phyloP scores from a whole-genome alignment of 306 rosid species.

The Hylodesmum podocarpum region DNA sequence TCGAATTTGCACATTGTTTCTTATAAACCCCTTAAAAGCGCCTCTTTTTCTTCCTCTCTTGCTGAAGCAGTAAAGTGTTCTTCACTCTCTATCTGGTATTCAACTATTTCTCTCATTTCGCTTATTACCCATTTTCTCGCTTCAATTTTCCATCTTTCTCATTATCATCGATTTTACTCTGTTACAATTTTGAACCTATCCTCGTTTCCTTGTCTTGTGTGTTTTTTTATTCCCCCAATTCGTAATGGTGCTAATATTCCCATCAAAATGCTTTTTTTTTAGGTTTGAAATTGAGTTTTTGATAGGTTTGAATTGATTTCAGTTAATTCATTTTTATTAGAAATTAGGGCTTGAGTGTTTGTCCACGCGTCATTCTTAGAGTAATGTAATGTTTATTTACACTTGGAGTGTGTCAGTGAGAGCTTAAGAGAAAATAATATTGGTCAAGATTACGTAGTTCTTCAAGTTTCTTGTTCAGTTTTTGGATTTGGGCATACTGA shows the following conservation, averaged over 20 bases:
- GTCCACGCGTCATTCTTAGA: neutral
- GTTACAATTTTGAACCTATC: neutral
- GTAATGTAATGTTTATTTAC: neutral
- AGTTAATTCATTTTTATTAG: neutral
- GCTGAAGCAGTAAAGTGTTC: neutral
- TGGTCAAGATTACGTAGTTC: neutral
- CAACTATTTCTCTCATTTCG: neutral
- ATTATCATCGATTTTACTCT: neutral
- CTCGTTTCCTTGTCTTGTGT: neutral
- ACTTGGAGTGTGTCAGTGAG: neutral
- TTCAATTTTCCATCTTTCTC: neutral
- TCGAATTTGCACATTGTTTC: neutral
- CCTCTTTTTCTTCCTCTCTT: neutral
- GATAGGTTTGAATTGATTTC: neutral
- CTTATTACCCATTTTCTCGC: neutral
- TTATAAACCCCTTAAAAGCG: neutral
- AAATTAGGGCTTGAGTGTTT: neutral
- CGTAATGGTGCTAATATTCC: neutral
- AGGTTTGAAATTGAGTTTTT: neutral
- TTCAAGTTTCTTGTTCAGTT: neutral
- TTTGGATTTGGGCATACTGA: neutral
- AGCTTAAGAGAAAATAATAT: neutral
- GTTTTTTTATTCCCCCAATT: neutral
- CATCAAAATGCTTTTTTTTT: too few species aligned
- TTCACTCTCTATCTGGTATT: neutral